These are phyloP conservation scores for Blastobotrys parvus DNA, from an alignment of 805 yeast species.

Conservation along the genomic window DNA sequence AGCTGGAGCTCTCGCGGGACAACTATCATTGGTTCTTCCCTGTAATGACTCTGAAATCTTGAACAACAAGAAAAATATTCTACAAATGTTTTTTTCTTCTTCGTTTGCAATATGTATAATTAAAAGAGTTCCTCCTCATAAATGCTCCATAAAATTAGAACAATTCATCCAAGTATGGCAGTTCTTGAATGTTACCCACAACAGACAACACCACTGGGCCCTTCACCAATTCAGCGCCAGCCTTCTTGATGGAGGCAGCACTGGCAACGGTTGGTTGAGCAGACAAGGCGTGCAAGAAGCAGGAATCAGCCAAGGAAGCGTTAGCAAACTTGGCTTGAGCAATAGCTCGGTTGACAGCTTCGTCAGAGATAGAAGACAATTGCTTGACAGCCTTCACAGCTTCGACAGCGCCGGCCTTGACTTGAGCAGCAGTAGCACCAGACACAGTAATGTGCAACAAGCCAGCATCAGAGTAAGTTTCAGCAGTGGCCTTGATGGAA, in stretches of 20 bases:
- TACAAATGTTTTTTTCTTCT: not conserved
- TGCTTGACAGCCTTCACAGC: conserved; percentile 24
- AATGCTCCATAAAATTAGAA: conserved; percentile 35
- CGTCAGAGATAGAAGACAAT: conserved; percentile 22
- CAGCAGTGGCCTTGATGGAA: conserved; percentile 43
- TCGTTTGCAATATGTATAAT: not conserved
- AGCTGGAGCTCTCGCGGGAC: conserved; percentile 24
- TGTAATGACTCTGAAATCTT: conserved; percentile 17
- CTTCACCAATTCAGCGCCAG: conserved; percentile 27
- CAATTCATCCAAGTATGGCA: conserved; percentile 88
- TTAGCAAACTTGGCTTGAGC: conserved; percentile 54
- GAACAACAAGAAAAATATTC: not conserved
- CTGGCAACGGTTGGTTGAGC: conserved; percentile 31
- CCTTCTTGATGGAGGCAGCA: conserved; percentile 29
- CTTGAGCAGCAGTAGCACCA: conserved; percentile 50
- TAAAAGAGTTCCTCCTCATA: too few relatives aligned
- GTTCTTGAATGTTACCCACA: conserved; percentile 75
- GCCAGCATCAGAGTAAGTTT: conserved; percentile 69
- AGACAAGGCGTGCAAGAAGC: conserved; percentile 35
- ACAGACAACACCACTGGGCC: conserved; percentile 77
- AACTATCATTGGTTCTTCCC: conserved; percentile 44
- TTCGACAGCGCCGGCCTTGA: conserved; percentile 49
- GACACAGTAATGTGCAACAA: conserved; percentile 64
- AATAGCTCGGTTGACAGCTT: conserved; percentile 41
- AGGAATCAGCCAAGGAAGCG: conserved; percentile 32